phyloP scores from a whole-genome alignment of 2,329 filamentous ascomycete genomes.

The Alternaria triticimaculans region DNA sequence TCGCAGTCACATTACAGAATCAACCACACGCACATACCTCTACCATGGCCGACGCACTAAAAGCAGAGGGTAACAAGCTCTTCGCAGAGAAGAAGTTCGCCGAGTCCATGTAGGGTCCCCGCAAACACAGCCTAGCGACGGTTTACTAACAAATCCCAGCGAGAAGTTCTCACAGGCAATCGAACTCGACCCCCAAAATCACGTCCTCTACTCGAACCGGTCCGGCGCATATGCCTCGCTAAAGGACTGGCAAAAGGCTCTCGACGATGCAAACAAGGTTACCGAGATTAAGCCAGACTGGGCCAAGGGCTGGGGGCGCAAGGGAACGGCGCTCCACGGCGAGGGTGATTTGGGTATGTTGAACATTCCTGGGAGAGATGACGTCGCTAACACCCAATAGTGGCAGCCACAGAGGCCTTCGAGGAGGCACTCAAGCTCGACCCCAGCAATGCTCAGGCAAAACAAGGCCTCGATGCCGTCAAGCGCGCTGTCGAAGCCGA shows the following conservation, averaged over 20 bases:
- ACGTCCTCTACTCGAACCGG: conserved; percentile 97
- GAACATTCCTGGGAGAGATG: not conserved
- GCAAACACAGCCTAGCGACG: conserved; percentile 14
- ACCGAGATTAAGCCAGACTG: conserved; percentile 96
- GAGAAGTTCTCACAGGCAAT: conserved; percentile 96
- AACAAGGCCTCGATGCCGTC: conserved; percentile 83
- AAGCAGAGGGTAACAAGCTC: conserved; percentile 97
- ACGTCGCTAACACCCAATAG: conserved; percentile 42
- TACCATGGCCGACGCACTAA: conserved; percentile 78
- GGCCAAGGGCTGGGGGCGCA: conserved; percentile 95
- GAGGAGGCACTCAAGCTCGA: conserved; percentile 94
- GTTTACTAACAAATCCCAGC: conserved; percentile 56
- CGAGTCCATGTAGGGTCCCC: conserved; percentile 81
- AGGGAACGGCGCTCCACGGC: conserved; percentile 89
- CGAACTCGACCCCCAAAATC: conserved; percentile 83
- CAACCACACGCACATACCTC: not conserved
- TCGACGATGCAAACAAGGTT: conserved; percentile 91
- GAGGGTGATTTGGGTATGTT: conserved; percentile 74
- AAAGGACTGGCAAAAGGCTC: conserved; percentile 82
- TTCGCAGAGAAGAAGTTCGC: conserved; percentile 97
- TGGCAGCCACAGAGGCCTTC: conserved; percentile 87
- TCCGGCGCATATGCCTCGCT: conserved; percentile 88
- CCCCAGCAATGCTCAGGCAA: conserved; percentile 88
- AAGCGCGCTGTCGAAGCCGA: conserved; percentile 87
- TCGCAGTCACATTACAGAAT: conserved; percentile 2